Evolutionary conservation across 164 flowering plant genomes (phyloP), one percentile per base, ranked within the genome.

Genomic region (Tetrastigma voinierianum): DNA sequence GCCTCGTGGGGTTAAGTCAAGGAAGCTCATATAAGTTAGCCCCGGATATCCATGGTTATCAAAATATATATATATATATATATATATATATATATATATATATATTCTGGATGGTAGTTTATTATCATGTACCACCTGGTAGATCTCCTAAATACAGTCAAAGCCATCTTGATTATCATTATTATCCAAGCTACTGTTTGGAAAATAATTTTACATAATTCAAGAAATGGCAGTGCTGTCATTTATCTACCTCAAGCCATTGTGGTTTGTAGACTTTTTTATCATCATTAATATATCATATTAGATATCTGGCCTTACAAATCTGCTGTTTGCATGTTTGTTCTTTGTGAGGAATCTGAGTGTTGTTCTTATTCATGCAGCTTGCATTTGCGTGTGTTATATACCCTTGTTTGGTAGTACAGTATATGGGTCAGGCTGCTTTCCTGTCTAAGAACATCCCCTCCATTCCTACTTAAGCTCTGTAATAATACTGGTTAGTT

Each of bases 371-470:
- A 19, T 16, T 17, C 70, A 18, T 76, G 80, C 90, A 92, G 97
- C 70, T 88, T 75, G 94, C 96, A n/a, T 92, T 92, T 70, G 72
- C 81, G 51, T 70, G 76, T 64, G 76, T 84, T 48, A 63, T 90
- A 60, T 92, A 90, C 72, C 97, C 97, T 2, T 88, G 87, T 68
- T 74, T 92, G 82, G 88, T 88, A 6, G 71, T 90, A 17, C 89
- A 86, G 67, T 90, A 92, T 73, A 83, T 88, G 91, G 96, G 97
- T 21, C 94, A 90, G 80, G 97, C 97, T 69, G 97, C 97, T 55
- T 92, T 75, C 74, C 77, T 92, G 58, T 84, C 90, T 9, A 88
- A 78, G 78, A 76, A 86, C 65, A 70, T 61, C 1, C 52, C 64
- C 16, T 72, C 80, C 10, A 77, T 86, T 32, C 44, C 61, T 10